Percentiles rank a stretch among this genome's conserved stretches.
These are phyloP conservation scores for Phallus indusiatus DNA, from an alignment of 768 basidiomycete species.

Conservation along the genomic window DNA sequence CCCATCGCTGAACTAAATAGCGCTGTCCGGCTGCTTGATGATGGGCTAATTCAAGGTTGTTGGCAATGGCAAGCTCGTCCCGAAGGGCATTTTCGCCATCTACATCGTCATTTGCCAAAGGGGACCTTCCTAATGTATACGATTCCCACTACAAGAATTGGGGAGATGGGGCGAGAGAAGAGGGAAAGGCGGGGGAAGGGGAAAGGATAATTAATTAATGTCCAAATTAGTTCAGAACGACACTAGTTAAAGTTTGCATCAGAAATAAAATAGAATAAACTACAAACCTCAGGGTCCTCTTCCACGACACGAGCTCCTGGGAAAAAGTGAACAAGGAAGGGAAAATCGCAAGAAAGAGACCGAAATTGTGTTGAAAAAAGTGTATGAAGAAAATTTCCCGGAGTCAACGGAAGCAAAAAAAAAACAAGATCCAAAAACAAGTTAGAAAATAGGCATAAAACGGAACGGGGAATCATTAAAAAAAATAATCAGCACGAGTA, in stretches of 20 bases:
- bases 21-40: conserved; percentile 58
- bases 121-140: conserved; percentile 69
- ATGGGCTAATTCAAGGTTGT: conserved; percentile 68
- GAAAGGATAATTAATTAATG: background rate
- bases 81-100: conserved; percentile 47
- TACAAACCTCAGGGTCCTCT: conserved; percentile 75
- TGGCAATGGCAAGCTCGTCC: conserved; percentile 52
- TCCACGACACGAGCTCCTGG: conserved; percentile 66
- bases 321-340: background rate
- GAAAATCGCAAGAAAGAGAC: background rate
- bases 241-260: conserved; percentile 9
- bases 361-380: conserved; percentile 9
- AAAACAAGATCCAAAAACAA: conserved; percentile 17
- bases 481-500: background rate
- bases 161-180: conserved; percentile 14
- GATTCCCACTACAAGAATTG: conserved; percentile 50
- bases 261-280: conserved; percentile 15
- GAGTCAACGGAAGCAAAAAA: conserved; percentile 12
- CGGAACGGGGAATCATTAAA: background rate
- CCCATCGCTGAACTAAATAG: conserved; percentile 90
- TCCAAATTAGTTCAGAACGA: conserved; percentile 13
- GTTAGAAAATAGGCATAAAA: conserved; percentile 12
- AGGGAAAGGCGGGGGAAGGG: background rate
- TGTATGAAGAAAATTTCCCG: background rate
- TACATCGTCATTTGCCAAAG: conserved; percentile 26